Evolutionary conservation across 371 early-diverging fungal genomes (phyloP).

Genomic region (Amoeboaphelidium protococcarum): DNA sequence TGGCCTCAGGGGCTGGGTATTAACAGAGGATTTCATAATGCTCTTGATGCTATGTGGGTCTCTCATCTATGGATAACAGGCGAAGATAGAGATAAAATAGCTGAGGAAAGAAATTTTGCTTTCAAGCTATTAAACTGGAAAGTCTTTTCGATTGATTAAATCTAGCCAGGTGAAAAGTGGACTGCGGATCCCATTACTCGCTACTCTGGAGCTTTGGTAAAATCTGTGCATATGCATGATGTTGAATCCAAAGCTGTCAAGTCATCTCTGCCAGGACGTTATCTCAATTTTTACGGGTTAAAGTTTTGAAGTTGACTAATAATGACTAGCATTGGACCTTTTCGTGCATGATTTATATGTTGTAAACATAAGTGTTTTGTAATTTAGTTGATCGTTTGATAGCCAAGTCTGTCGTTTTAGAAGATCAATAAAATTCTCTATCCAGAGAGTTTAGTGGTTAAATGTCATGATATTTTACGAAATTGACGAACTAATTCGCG

Average conservation of each 20-base stretch:
- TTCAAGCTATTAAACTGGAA: slow-evolving; percentile 7
- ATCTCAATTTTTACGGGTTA: too few species aligned
- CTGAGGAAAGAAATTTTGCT: neutral
- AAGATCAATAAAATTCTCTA: too few species aligned
- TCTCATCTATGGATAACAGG: slow-evolving; percentile 3
- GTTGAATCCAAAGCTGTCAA: slow-evolving; percentile 4
- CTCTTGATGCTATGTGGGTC: slow-evolving; percentile 10
- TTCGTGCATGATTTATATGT: too few species aligned
- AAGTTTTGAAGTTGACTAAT: too few species aligned
- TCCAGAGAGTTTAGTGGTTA: too few species aligned
- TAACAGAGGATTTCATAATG: slow-evolving; percentile 13
- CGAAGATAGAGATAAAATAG: neutral
- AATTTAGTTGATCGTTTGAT: too few species aligned
- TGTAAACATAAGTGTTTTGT: too few species aligned
- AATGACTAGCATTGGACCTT: too few species aligned
- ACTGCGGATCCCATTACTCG: slow-evolving; percentile 10
- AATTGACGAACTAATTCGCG: too few species aligned
- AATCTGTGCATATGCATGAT: slow-evolving; percentile 6
- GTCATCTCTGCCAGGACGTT: too few species aligned
- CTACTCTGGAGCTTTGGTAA: slow-evolving; percentile 3
- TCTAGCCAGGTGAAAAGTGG: slow-evolving; percentile 4
- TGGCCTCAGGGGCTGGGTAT: slow-evolving; percentile 19
- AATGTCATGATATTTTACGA: too few species aligned
- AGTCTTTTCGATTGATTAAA: slow-evolving; percentile 1
- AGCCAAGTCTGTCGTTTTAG: too few species aligned